Base-by-base conservation (phyloP, 108 stramenopile genomes). In the Nitzschia sp. region DNA sequence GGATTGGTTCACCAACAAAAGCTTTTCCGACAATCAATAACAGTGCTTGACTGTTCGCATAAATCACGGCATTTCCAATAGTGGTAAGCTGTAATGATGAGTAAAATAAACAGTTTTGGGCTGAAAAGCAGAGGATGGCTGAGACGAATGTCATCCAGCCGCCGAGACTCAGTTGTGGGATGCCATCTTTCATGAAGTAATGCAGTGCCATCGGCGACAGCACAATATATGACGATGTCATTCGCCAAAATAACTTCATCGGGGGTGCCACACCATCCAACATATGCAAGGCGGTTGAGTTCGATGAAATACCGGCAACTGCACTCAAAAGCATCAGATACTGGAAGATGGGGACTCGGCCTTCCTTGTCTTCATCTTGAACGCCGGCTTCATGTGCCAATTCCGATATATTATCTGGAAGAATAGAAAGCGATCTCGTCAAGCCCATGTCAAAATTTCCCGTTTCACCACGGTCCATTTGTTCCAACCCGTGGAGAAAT, bases 241-340 rank as follows among this genome's bases (percentile, higher is more conserved):
- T 75, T 22, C 85, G 52, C 88, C 88, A 89, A 26, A 74, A 80
- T 6, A 80, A 30, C 48, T 89, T 89, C 67, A 86, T 68, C 21
- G 67, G 69, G 0, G 79, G 38, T 13, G 75, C 55, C 1, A 87
- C 86, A 27, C 55, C 66, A 13, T 76, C 77, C 74, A 82, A 72
- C 45, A 81, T 54, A 28, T 66, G 65, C 11, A 66, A 23, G 5
- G 53, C 65, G 26, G 65, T 54, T 23, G 53, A 54, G 25, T 54
- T 54, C 52, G 35, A 54, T 5, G 65, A 66, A 44, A 66, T 54
- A 3, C 52, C 82, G 34, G 84, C 45, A 2, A 89, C 71, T 2
- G 83, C 85, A 15, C 54, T 29, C 1, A 80, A 66, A 4, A 89
- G 65, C 16, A 73, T 58, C 22, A 79, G 25, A 46, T 84, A 89